Base-by-base conservation (phyloP, 805 yeast genomes). In the Candida insectalens region DNA sequence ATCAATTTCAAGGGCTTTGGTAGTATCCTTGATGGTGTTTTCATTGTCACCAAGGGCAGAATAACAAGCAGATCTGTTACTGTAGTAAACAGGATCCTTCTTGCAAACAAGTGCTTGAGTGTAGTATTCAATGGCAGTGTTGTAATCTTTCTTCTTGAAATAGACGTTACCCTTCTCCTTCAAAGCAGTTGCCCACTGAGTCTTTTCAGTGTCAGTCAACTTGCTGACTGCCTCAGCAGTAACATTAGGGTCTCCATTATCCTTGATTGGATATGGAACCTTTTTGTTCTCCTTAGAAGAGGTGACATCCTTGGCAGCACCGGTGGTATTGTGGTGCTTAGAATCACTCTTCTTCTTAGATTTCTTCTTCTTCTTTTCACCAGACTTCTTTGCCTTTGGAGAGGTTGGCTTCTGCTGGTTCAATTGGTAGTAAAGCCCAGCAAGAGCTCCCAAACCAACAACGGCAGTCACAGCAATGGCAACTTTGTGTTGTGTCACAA, bases 41-140 rank as follows among this genome's bases (percentile, higher is more conserved):
- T 83, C 85, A 54, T 74, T 77, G 41, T 87, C 74, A 43, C 77
- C 73, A 45, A 83, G 65, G 6, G 94, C 84, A 33, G 88, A 82
- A 62, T 83, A 83, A 61, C 96, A 89, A 13, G 98, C 98, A 19
- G 97, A 87, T 61, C 96, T 77, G 67, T 92, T 92, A 41, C 96
- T 85, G 63, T 79, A 89, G 63, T 72, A 92, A 23, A 88, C 82
- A 4, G 96, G 87, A 59, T 92, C 96, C 45, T 68, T 60, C 53
- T 80, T 79, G 51, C 84, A 67, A 35, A 66, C 54, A 45, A 92
- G 65, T 8, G 98, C 97, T 37, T 71, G 74, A 28, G 83, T 57
- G 65, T 92, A 92, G 57, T 69, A 79, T 29, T 71, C 74, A 49
- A 87, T 73, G 29, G 97, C 97, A n/a, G 69, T 67, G 35, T 74